Conservation (phyloP, 2,329 filamentous ascomycete genomes). For the Blastomyces emzantsi region DNA sequence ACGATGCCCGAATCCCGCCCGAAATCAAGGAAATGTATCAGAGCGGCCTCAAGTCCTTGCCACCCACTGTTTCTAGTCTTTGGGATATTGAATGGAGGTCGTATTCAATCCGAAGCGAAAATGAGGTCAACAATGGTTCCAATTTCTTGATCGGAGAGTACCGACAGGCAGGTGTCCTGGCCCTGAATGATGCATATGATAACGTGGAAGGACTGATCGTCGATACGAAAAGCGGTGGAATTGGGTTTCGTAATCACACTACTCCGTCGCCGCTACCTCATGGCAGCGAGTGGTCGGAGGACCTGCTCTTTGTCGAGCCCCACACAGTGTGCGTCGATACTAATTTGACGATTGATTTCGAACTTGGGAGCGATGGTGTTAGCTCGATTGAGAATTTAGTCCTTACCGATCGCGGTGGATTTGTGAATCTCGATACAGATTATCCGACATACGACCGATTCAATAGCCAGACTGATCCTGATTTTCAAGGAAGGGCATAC, state of each 20-base stretch:
- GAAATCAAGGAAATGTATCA: constrained; percentile 30
- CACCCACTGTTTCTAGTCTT: constrained; percentile 33
- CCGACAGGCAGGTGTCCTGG: constrained; percentile 24
- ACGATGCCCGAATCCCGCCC: constrained; percentile 29
- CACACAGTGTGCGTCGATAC: constrained; percentile 38
- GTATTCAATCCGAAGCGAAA: constrained; percentile 19
- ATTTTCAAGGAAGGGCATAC: constrained; percentile 35
- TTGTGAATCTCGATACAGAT: constrained; percentile 30
- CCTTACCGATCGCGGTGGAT: constrained; percentile 39
- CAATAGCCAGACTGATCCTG: constrained; percentile 29
- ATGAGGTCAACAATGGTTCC: constrained; percentile 25
- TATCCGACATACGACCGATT: constrained; percentile 26
- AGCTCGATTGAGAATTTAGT: constrained; percentile 20
- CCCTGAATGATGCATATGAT: constrained; percentile 27
- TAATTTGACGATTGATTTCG: constrained; percentile 35
- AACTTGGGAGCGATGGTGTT: constrained; percentile 18
- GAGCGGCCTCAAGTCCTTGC: constrained; percentile 27
- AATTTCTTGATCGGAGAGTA: constrained; percentile 25
- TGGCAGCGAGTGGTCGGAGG: constrained; percentile 40
- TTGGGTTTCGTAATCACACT: constrained; percentile 42
- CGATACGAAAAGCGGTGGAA: constrained; percentile 34
- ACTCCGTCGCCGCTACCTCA: constrained; percentile 26
- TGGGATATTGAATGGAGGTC: constrained; percentile 37
- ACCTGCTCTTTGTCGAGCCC: constrained; percentile 42
- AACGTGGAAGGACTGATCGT: constrained; percentile 40